Conservation (phyloP, 345 rosid genomes). For the Acer campestre region DNA sequence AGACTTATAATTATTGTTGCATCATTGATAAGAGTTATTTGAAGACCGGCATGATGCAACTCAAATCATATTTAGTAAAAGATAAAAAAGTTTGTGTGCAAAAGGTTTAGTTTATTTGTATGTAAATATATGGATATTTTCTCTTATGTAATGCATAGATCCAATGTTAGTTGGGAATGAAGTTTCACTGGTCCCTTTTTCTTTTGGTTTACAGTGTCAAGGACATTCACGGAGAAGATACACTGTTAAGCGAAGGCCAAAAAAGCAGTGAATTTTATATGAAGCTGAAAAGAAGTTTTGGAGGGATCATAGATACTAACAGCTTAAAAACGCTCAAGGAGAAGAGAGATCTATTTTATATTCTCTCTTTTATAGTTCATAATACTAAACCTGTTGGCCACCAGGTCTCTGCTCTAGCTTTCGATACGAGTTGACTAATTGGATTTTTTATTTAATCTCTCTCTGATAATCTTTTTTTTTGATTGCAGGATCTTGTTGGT, state of each 20-base stretch:
- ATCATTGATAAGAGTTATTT: not conserved
- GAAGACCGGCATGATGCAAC: not conserved
- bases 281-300: constrained; percentile 56
- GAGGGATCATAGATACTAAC: constrained; percentile 70
- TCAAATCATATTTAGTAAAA: not conserved
- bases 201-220: constrained; percentile 41
- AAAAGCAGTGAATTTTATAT: constrained; percentile 47
- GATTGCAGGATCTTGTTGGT: constrained; percentile 96
- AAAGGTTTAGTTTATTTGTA: not conserved
- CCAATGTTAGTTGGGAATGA: not conserved
- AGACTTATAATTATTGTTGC: not conserved
- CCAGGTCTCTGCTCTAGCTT: constrained; percentile 57
- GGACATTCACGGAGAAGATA: constrained; percentile 39
- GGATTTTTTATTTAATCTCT: constrained; percentile 7
- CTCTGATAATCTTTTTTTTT: constrained; percentile 13
- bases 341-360: constrained; percentile 82
- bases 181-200: constrained; percentile 32
- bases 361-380: constrained; percentile 87
- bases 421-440: not conserved
- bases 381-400: constrained; percentile 99
- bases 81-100: not conserved
- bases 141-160: not conserved
- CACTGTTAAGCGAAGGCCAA: constrained; percentile 44
- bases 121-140: constrained; percentile 2
- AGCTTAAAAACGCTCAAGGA: constrained; percentile 76